Base-by-base conservation (phyloP, 768 basidiomycete genomes). In the Phylloporus sp. region DNA sequence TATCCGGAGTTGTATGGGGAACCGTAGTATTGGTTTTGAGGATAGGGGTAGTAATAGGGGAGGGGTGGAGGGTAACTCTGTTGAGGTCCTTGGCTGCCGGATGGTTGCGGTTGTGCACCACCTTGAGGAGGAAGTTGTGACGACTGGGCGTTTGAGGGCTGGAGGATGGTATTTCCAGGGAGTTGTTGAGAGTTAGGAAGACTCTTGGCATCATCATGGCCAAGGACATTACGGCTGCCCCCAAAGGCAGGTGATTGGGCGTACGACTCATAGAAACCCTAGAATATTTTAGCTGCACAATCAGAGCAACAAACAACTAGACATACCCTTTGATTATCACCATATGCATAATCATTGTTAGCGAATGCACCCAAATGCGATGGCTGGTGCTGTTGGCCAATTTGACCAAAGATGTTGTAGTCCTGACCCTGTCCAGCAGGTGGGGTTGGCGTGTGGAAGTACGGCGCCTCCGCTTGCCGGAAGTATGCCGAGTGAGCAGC, bases 251-350 rank as follows among this genome's bases (percentile, higher is more conserved):
- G 72, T 47, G 79, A 85, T 58, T 83, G 87, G 41, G 67, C 70
- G 62, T 91, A 90, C 9, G 81, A 80, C 39, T 91, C 88, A 61
- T 91, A 91, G 70, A 89, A 88, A 57, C 80, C 80, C 85, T 87
- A 56, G 35, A 41, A 57, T 59, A 67, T 47, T 61, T 57, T 29
- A 57, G 58, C 48, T 35, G 35, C 51, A 44, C 5, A 36, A 10
- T 22, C 20, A 26, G 18, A 44, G 38, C 24, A 12, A 53, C 28
- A 27, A 57, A 48, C 4, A 44, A 24, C 18, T 2, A 36, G 16
- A 71, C 81, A 58, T 62, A 88, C 86, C 64, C 87, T 76, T 60
- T 80, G 84, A 53, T 64, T 81, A 31, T 89, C 86, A 35, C 71
- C 72, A 65, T 90, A 90, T 4, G 79, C 78, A 57, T 89, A 90